phyloP scores from a whole-genome alignment of 202 grass and related monocot species.

The Thinopyrum obtusiflorum region DNA sequence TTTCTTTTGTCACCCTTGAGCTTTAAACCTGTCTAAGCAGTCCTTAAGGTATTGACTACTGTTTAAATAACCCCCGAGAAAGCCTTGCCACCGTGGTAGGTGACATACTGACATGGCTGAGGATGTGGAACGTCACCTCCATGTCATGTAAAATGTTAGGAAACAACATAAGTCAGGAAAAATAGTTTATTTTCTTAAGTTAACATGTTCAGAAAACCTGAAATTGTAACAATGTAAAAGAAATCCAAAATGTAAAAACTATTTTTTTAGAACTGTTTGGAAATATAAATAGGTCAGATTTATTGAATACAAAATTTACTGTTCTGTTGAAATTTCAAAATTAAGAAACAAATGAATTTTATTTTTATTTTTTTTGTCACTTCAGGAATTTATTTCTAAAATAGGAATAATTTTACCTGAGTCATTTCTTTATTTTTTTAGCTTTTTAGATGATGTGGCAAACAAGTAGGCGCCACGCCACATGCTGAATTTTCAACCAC shows the following conservation, averaged over 20 bases:
- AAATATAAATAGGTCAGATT: background rate
- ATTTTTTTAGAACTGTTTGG: background rate
- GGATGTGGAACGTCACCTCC: background rate
- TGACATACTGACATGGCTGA: slow-evolving; percentile 10
- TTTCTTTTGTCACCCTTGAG: background rate
- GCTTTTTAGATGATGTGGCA: background rate
- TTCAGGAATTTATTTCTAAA: background rate
- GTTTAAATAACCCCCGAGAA: background rate
- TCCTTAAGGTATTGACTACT: background rate
- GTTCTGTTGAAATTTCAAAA: background rate
- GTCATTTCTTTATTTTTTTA: background rate
- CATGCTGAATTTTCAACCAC: background rate
- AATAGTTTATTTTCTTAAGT: background rate
- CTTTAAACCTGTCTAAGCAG: background rate
- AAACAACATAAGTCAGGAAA: background rate
- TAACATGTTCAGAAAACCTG: background rate
- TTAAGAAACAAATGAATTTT: background rate
- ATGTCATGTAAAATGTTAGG: background rate
- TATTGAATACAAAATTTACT: background rate
- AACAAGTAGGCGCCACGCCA: background rate
- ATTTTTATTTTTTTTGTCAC: background rate
- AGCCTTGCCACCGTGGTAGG: background rate
- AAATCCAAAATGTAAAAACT: background rate
- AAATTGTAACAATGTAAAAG: background rate
- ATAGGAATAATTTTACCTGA: background rate